A percentile compares a stretch with the other conserved stretches of the same genome.
Evolutionary conservation across 2,329 filamentous ascomycete genomes (phyloP).

Genomic region (Penicillium polonicum): DNA sequence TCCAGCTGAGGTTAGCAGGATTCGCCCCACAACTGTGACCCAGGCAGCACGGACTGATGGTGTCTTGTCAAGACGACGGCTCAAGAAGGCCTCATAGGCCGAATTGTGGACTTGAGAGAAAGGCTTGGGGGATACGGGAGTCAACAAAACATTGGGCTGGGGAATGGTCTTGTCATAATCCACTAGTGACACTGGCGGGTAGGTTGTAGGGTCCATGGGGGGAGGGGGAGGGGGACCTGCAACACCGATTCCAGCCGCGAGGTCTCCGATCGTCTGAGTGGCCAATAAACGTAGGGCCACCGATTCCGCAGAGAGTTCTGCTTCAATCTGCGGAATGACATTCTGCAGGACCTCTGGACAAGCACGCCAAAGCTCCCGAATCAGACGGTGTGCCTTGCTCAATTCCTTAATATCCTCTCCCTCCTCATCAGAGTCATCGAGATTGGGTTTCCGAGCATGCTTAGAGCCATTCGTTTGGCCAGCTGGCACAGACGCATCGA

Average conservation of each 20-base stretch:
- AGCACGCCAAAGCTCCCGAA: slow-evolving; percentile 91
- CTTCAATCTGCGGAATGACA: slow-evolving; percentile 89
- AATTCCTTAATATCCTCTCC: slow-evolving; percentile 85
- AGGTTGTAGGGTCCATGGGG: slow-evolving; percentile 74
- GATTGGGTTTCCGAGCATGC: slow-evolving; percentile 48
- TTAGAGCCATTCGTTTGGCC: slow-evolving; percentile 55
- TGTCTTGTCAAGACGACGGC: slow-evolving; percentile 82
- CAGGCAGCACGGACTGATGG: slow-evolving; percentile 79
- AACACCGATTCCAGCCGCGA: slow-evolving; percentile 89
- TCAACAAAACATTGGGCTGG: slow-evolving; percentile 66
- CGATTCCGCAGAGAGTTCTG: slow-evolving; percentile 87
- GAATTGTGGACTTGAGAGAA: slow-evolving; percentile 78
- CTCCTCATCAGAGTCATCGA: slow-evolving; percentile 65
- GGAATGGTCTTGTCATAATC: slow-evolving; percentile 53
- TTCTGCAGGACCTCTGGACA: slow-evolving; percentile 85
- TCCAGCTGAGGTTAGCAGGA: slow-evolving; percentile 86
- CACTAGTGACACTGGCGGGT: slow-evolving; percentile 61
- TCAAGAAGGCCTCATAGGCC: slow-evolving; percentile 81
- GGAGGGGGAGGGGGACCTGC: slow-evolving; percentile 76
- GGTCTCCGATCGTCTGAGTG: slow-evolving; percentile 91
- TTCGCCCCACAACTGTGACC: slow-evolving; percentile 79
- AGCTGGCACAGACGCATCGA: slow-evolving; percentile 71
- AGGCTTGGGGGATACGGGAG: slow-evolving; percentile 80
- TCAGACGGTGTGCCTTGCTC: slow-evolving; percentile 81
- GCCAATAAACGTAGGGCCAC: slow-evolving; percentile 81